Evolutionary conservation across 2,329 filamentous ascomycete species (phyloP), one percentile per base, ranked within the genome.

Genomic region (Fusarium sp.): DNA sequence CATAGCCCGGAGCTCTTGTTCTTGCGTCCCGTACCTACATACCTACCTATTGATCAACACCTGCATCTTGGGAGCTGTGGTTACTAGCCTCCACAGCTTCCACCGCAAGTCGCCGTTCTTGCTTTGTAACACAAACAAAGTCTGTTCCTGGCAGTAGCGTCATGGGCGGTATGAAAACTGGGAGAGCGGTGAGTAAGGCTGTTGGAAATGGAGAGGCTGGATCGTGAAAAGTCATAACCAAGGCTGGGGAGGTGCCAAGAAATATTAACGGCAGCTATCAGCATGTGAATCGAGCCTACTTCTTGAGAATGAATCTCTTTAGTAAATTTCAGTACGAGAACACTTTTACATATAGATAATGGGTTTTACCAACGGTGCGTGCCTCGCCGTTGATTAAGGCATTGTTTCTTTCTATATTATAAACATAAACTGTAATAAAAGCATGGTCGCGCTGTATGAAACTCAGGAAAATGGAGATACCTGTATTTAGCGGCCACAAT

Each of bases 11-110:
- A 52, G 26, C 48, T 44, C 58, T 42, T 39, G 29, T 52, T 58
- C 48, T 63, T 67, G 64, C 57, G 58, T 67, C 63, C 64, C 52
- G 63, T 63, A n/a, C n/a, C n/a, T n/a, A n/a, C n/a, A n/a, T n/a
- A n/a, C n/a, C n/a, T n/a, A n/a, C n/a, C n/a, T n/a, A 46, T 64
- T 59, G 24, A 68, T 68, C 53, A 57, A 54, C 29, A 41, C 58
- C 57, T 68, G 42, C 42, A 48, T 60, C 29, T 55, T 11, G 26
- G 24, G 9, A 23, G 42, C 43, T 33, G 42, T 35, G 11, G n/a
- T 24, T 49, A 38, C 49, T 43, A 52, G 54, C 65, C 54, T 68
- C 64, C 64, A 56, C 54, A 68, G 42, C 48, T 49, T 68, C 64
- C 54, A 57, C 60, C 59, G 28, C 59, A 61, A 65, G 46, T 53